These are phyloP conservation scores for Triticum timopheevii DNA, from an alignment of 176 grass and related monocot genomes.

Conservation along the genomic window DNA sequence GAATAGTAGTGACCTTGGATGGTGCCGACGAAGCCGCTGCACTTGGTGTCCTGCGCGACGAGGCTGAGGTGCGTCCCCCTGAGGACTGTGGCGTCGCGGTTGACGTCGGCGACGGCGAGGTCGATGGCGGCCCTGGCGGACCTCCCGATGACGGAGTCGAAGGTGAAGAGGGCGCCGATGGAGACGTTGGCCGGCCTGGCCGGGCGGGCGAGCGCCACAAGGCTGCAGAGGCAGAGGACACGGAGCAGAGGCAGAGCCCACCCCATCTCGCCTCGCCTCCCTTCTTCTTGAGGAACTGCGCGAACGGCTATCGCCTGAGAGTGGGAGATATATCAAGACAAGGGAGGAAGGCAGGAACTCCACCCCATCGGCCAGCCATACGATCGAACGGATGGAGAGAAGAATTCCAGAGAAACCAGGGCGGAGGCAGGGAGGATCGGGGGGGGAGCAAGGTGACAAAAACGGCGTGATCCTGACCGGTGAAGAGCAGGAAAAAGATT, in stretches of 20 bases:
- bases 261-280: not conserved
- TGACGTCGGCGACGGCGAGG: constrained; percentile 76
- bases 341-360: too few relatives aligned
- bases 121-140: constrained; percentile 63
- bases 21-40: constrained; percentile 84
- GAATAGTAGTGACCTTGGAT: constrained; percentile 51
- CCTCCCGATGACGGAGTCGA: constrained; percentile 79
- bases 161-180: constrained; percentile 82
- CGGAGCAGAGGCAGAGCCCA: constrained; percentile 10
- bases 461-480: not conserved
- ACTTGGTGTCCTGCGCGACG: constrained; percentile 63
- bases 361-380: constrained; percentile 6
- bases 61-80: constrained; percentile 54
- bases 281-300: not conserved
- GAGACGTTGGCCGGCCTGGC: constrained; percentile 42
- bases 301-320: not conserved
- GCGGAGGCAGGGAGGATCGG: not conserved
- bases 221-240: constrained; percentile 17
- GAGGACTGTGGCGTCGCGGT: constrained; percentile 52
- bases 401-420: not conserved
- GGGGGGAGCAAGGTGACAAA: constrained; percentile 2
- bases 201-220: not conserved
- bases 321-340: not conserved
- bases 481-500: constrained; percentile 2
- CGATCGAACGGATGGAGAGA: not conserved